A percentile compares a stretch with the other conserved stretches of the same genome.
Conservation (phyloP, 1,284 basidiomycete species). For the Moesziomyces aphidis region DNA sequence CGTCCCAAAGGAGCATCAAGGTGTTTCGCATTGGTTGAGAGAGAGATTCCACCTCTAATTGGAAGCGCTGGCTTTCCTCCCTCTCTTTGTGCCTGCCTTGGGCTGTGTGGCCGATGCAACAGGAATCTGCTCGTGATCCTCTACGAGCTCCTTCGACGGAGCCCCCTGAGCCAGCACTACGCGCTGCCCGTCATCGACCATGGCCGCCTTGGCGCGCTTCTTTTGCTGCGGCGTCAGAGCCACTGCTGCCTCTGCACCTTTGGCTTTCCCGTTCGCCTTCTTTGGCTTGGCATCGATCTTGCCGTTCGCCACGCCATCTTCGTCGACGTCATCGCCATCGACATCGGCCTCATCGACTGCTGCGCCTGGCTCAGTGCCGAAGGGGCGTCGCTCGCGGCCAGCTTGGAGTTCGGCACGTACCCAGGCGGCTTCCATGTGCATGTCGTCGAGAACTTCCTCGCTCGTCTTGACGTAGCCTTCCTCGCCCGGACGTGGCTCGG, state of each 20-base stretch:
- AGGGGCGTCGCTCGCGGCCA: constrained; percentile 36
- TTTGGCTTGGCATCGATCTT: constrained; percentile 27
- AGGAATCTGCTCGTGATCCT: constrained; percentile 39
- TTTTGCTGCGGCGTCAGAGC: constrained; percentile 16
- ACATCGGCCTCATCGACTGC: constrained; percentile 19
- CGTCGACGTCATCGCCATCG: constrained; percentile 12
- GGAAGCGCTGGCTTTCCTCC: constrained; percentile 4
- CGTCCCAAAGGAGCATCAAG: too few relatives aligned
- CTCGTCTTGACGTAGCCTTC: constrained; percentile 54
- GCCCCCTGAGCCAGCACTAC: constrained; percentile 44
- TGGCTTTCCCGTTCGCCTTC: constrained; percentile 5
- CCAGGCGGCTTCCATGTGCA: constrained; percentile 52
- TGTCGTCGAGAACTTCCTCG: constrained; percentile 56
- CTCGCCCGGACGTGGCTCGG: constrained; percentile 54
- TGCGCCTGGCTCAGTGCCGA: constrained; percentile 36
- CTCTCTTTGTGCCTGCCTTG: constrained; percentile 9
- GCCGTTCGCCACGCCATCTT: constrained; percentile 13
- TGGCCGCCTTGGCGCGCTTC: constrained; percentile 27
- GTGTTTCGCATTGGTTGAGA: not conserved
- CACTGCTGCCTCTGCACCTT: constrained; percentile 1
- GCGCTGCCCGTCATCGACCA: constrained; percentile 35
- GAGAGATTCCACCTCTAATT: not conserved
- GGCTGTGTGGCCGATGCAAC: not conserved
- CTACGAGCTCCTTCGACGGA: constrained; percentile 30
- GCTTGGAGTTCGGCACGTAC: constrained; percentile 47